Evolutionary conservation across 306 rosid genomes (phyloP).

Genomic region (Ammopiptanthus mongolicus): DNA sequence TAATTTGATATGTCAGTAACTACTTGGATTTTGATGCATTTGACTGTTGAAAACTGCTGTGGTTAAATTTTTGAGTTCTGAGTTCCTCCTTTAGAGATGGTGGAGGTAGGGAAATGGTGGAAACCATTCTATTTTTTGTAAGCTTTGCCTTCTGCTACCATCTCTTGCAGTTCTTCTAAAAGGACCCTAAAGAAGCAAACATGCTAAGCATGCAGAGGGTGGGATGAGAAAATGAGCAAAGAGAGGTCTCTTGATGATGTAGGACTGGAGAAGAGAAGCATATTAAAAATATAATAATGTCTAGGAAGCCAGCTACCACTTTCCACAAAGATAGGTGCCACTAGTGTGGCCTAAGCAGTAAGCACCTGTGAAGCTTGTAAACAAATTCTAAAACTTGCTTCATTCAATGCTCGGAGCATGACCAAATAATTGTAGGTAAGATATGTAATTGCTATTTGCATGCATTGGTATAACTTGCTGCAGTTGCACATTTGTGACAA

Average conservation of each 20-base stretch:
- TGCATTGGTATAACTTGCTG: neutral
- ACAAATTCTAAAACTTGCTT: no score
- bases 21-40: neutral
- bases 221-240: neutral
- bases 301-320: neutral
- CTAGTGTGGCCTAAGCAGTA: neutral
- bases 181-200: neutral
- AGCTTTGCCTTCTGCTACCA: neutral
- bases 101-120: neutral
- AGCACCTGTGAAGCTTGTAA: neutral
- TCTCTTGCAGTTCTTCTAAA: neutral
- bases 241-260: neutral
- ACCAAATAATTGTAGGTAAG: neutral
- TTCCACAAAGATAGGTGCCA: neutral
- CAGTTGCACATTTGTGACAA: neutral
- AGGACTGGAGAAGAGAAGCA: neutral
- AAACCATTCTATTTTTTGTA: no score
- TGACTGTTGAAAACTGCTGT: neutral
- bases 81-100: neutral
- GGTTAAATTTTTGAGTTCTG: neutral
- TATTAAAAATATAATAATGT: no score
- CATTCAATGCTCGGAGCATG: neutral
- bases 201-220: neutral
- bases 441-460: no score
- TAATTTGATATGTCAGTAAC: neutral